A percentile compares a stretch with the other conserved stretches of the same genome.
Conservation (phyloP, 202 grass and related monocot genomes). For the Zizania palustris region DNA sequence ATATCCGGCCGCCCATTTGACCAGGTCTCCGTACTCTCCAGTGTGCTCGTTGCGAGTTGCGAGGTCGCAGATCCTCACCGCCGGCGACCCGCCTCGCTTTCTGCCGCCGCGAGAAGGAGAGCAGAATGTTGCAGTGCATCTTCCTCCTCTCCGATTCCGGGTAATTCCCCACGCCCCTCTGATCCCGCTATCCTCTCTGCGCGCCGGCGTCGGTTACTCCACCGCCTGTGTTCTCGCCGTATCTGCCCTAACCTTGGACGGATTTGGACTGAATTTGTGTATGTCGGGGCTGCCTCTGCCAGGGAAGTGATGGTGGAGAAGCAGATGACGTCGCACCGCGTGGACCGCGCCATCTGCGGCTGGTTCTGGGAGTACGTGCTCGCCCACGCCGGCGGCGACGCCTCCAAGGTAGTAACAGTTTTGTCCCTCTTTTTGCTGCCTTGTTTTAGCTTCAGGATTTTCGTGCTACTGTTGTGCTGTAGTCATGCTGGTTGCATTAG, state of each 20-base stretch:
- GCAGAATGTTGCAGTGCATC: conserved; percentile 78
- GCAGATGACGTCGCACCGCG: conserved; percentile 79
- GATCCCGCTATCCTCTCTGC: background rate
- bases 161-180: conserved; percentile 36
- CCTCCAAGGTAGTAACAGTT: conserved; percentile 58
- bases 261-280: conserved; percentile 9
- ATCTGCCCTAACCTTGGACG: background rate
- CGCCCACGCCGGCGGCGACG: conserved; percentile 61
- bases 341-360: conserved; percentile 82
- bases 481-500: background rate
- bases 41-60: too few species aligned
- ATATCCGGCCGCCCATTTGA: too few species aligned
- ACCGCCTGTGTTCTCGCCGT: background rate
- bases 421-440: background rate
- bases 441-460: background rate
- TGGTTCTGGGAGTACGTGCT: conserved; percentile 87
- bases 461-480: background rate
- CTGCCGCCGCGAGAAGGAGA: background rate
- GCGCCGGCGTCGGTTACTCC: background rate
- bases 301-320: conserved; percentile 99
- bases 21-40: too few species aligned
- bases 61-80: background rate
- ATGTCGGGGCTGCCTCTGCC: background rate
- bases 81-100: background rate
- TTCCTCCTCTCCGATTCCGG: conserved; percentile 94